Base-by-base conservation (phyloP, 805 yeast species). In the Naumovozyma baii region DNA sequence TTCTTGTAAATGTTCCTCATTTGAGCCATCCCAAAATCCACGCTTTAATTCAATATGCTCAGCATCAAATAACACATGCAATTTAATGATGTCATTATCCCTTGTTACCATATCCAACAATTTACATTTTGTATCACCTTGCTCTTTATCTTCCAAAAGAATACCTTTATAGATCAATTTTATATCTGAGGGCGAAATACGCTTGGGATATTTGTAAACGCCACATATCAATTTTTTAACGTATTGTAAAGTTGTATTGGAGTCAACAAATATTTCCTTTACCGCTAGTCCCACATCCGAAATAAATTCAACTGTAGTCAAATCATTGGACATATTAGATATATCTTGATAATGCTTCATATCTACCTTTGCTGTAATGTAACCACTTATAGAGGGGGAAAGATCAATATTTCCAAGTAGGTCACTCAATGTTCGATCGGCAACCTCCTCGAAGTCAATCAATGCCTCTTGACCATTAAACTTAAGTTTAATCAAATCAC, bases 321-420 rank as follows among this genome's bases (percentile, higher is more conserved):
- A 33, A n/a, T 47, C 49, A 5, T 42, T 41, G 7, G 31, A 36
- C 3, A 22, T 7, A 22, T 7, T 10, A 22, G 26, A 22, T 22
- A 22, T 22, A 22, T 13, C 18, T 33, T 48, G 51, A 3, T 36
- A 34, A 36, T 59, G 59, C 26, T 47, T 52, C 12, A 60, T 46
- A 31, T 45, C 45, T 39, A 58, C 53, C 49, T 55, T 49, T 1
- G 59, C 49, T 12, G 59, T 55, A 39, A 65, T 50, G 33, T 49
- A 51, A 18, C 57, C 35, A 3, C 43, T 45, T 9, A 54, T 54
- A 4, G 48, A 42, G 2, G 70, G 70, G 0, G 61, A 54, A 19
- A 59, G 55, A 46, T 64, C 69, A n/a, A 62, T 41, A 1, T 10
- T 10, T 7, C 26, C 26, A 7, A 22, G 10, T 22, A 22, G 10